A percentile compares a stretch with the other conserved stretches of the same genome.
phyloP scores from a whole-genome alignment of 768 basidiomycete species.

The Mycena polygramma region DNA sequence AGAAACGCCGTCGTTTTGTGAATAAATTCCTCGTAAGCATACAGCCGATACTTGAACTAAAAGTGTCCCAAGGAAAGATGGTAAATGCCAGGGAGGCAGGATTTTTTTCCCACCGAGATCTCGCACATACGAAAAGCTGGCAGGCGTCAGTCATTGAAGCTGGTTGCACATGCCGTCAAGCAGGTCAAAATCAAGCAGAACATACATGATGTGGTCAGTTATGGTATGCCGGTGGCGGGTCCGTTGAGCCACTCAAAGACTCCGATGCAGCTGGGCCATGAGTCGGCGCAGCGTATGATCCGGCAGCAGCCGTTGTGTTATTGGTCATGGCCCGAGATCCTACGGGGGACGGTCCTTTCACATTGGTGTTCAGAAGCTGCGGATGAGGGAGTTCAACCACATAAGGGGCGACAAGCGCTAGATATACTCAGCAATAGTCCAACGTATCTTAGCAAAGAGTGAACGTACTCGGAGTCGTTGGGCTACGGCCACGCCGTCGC shows the following conservation, averaged over 20 bases:
- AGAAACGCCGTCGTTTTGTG: no score
- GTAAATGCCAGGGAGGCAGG: no score
- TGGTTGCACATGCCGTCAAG: no score
- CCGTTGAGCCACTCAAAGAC: conserved; percentile 4
- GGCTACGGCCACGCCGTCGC: background rate
- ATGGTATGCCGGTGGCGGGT: conserved; percentile 19
- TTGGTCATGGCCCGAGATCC: background rate
- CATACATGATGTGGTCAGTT: background rate
- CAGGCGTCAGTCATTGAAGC: no score
- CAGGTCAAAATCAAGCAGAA: no score
- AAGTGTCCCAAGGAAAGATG: no score
- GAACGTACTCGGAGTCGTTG: background rate
- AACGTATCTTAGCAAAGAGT: background rate
- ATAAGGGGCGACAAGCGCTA: background rate
- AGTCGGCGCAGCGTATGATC: conserved; percentile 5
- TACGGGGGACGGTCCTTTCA: background rate
- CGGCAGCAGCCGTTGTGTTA: no score
- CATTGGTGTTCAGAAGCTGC: background rate
- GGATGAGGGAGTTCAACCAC: background rate
- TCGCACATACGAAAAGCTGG: no score
- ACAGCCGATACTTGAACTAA: no score
- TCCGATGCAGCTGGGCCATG: conserved; percentile 5
- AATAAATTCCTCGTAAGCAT: no score
- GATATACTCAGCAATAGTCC: background rate
- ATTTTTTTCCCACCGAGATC: no score